Evolutionary conservation across 2,329 filamentous ascomycete genomes (phyloP), one percentile per base, ranked within the genome.

Genomic region (Juglanconis oblonga): DNA sequence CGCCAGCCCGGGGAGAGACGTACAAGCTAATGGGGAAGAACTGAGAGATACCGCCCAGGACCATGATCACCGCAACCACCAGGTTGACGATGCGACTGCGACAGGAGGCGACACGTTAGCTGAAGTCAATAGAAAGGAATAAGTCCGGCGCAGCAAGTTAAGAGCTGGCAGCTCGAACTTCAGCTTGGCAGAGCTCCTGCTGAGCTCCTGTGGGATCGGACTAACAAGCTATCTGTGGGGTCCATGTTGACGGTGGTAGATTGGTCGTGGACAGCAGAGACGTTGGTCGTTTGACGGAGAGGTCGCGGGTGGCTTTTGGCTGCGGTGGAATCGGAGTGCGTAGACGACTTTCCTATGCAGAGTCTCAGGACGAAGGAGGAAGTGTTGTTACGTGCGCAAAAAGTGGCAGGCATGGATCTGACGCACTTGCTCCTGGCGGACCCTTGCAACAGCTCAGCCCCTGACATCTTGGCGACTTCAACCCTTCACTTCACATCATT

Each of bases 31-130:
- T 71, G 44, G 77, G 72, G 72, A 90, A 90, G 78, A 92, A 87
- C 71, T 91, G 87, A 64, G 81, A 81, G 70, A 92, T 82, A 69
- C 92, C 94, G 66, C 93, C 94, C 52, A 97, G 81, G 52, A 96
- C 80, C 87, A 97, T 96, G 67, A 97, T 84, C 67, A 88, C 88
- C 69, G 88, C 95, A 65, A 96, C 87, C 69, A 81, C 91, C 76
- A 99, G 82, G 83, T 99, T 99, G 75, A 96, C 91, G 72, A 98
- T 87, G 72, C 95, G 95, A 80, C 95, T 98, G 74, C 62, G 49
- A 47, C 31, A 8, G 35, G 7, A 55, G 56, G 52, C 65, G 68
- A 63, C 58, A 36, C 53, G 69, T 79, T 71, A 79, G 76, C 71
- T 62, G 63, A 11, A 14, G 17, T 49, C 11, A 17, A 36, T 52